These are phyloP conservation scores for Dentiscutata heterogama DNA, from an alignment of 371 early-diverging fungal genomes.

Conservation along the genomic window DNA sequence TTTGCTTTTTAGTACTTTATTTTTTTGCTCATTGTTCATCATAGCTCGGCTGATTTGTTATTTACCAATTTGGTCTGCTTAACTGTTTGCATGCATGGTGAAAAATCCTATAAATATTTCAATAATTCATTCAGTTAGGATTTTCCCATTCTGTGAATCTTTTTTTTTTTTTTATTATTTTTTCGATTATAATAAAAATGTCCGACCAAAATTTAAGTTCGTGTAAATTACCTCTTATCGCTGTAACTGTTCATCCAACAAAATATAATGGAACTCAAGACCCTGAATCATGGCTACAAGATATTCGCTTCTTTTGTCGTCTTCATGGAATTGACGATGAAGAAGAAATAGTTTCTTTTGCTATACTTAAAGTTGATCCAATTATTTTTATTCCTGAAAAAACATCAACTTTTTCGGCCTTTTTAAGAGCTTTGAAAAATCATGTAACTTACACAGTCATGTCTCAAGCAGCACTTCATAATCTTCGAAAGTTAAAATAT, in stretches of 20 bases:
- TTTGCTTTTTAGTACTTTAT: too few species aligned
- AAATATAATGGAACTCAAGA: slow-evolving; percentile 35
- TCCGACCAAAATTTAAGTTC: background rate
- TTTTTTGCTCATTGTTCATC: too few species aligned
- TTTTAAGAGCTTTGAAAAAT: slow-evolving; percentile 28
- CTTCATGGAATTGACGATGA: slow-evolving; percentile 28
- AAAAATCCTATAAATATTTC: too few species aligned
- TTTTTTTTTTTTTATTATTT: background rate
- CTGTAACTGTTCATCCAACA: slow-evolving; percentile 19
- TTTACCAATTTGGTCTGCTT: too few species aligned
- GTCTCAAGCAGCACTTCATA: background rate
- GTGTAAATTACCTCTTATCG: slow-evolving; percentile 7
- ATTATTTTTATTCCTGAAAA: slow-evolving; percentile 18
- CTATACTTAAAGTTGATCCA: slow-evolving; percentile 27
- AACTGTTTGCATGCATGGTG: too few species aligned
- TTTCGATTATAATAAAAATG: background rate
- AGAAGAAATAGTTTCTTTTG: slow-evolving; percentile 22
- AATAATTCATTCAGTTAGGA: background rate
- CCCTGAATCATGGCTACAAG: slow-evolving; percentile 34
- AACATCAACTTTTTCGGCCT: slow-evolving; percentile 2
- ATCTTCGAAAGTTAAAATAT: slow-evolving; percentile 9
- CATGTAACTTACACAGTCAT: slow-evolving; percentile 9
- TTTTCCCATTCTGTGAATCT: background rate
- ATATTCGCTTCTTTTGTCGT: slow-evolving; percentile 27
- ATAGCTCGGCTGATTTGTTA: too few species aligned